Base-by-base conservation (phyloP, 2,329 filamentous ascomycete species). In the Monilinia polystroma region DNA sequence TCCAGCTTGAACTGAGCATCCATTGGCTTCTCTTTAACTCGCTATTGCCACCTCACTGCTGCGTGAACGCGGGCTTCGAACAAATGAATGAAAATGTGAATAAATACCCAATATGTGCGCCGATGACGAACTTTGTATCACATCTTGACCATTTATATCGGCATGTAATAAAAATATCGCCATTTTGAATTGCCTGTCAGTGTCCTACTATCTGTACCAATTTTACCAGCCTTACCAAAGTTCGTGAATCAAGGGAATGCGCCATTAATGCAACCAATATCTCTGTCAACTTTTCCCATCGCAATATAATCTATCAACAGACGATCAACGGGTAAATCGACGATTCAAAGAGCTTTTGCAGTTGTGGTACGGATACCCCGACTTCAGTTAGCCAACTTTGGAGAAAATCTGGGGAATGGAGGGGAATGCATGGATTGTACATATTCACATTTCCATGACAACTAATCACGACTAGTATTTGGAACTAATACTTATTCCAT, bases 11-110 rank as follows among this genome's bases (percentile, higher is more conserved):
- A 38, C 56, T 47, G 14, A 14, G 6, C 62, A 57, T 54, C 45
- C 12, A 11, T 55, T 55, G 35, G 56, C 47, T 41, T 38, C 54
- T 14, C 32, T 10, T 51, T 20, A 18, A 60, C 49, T 51, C 57
- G 45, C 57, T 20, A 51, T 51, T 65, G 63, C 63, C 63, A 65
- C 43, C 63, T 41, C n/a, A 51, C n/a, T 60, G 18, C 63, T 49
- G 53, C 62, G 54, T 51, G 53, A 59, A 59, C 59, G 63, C 59
- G 63, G 63, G 23, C 35, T 51, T 23, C 41, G 16, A 47, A 16
- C 14, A 58, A 41, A 41, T 6, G 20, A 47, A 41, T 20, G 38
- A 20, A 51, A 41, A 41, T 38, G n/a, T 12, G 20, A 60, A 60
- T 38, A 51, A 6, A 10, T 38, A 49, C 43, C 45, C 45, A 60